Percentiles rank a stretch among this genome's conserved stretches.
Conservation (phyloP, 2,329 filamentous ascomycete species). For the Cercospora sesami region DNA sequence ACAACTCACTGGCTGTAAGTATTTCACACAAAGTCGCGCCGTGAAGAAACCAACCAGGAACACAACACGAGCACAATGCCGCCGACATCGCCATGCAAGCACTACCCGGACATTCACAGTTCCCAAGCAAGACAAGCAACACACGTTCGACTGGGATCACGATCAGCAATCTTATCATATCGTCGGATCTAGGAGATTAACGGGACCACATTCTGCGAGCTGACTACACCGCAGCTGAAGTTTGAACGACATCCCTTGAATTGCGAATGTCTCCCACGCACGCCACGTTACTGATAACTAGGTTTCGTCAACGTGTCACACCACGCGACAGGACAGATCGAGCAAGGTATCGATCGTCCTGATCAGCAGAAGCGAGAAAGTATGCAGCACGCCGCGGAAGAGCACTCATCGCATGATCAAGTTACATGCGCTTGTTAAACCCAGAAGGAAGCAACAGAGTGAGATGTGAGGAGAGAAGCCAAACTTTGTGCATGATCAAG, state of each 20-base stretch:
- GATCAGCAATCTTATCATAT: slow-evolving; percentile 5
- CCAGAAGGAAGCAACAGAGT: background rate
- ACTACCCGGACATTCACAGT: background rate
- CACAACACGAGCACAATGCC: background rate
- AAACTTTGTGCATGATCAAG: background rate
- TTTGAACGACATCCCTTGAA: background rate
- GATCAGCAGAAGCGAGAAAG: background rate
- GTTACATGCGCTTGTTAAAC: too few species aligned
- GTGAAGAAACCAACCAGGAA: background rate
- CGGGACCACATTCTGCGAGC: background rate
- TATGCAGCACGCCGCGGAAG: background rate
- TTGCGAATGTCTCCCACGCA: background rate
- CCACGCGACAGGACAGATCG: background rate
- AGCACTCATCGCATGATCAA: background rate
- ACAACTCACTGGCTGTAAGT: background rate
- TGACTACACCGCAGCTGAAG: background rate
- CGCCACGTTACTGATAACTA: background rate
- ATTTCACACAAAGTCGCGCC: background rate
- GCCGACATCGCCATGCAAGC: background rate
- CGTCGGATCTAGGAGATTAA: slow-evolving; percentile 5
- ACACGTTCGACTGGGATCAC: background rate
- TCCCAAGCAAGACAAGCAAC: background rate
- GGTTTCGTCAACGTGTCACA: background rate
- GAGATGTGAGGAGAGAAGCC: background rate
- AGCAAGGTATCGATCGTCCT: background rate